These are phyloP conservation scores for Truncatella angustata DNA, from an alignment of 2,329 filamentous ascomycete genomes.

Conservation along the genomic window DNA sequence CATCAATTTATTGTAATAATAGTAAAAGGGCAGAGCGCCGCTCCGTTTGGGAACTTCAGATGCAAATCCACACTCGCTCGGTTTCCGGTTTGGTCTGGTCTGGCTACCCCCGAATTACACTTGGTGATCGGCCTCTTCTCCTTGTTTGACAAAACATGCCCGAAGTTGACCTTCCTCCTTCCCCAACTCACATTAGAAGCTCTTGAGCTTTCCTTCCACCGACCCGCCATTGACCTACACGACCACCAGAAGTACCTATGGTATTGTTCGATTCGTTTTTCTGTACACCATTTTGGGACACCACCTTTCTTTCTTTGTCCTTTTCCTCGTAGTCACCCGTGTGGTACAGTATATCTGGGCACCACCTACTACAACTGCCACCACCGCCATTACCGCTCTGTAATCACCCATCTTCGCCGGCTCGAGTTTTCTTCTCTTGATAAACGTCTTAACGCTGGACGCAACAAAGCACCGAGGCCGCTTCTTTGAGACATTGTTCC, in stretches of 20 bases:
- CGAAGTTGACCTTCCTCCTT: slow-evolving; percentile 2
- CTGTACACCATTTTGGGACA: neutral
- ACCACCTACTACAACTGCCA: neutral
- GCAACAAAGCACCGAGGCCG: neutral
- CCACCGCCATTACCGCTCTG: neutral
- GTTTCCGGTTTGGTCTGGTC: slow-evolving; percentile 8
- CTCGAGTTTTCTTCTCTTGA: neutral
- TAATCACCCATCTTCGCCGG: neutral
- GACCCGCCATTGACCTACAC: neutral
- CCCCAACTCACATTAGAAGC: neutral
- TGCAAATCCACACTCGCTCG: slow-evolving; percentile 3
- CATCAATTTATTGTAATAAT: neutral
- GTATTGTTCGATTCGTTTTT: neutral
- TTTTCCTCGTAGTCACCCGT: neutral
- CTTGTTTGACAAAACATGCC: neutral
- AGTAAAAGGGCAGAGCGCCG: neutral
- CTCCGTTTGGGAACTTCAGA: slow-evolving; percentile 10
- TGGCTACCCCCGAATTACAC: neutral
- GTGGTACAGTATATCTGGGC: neutral
- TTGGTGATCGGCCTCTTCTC: neutral
- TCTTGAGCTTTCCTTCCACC: neutral
- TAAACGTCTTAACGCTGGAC: neutral
- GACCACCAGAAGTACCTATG: neutral
- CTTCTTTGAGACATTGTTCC: neutral
- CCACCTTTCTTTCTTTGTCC: neutral